Evolutionary conservation across 1,284 basidiomycete species (phyloP).

Genomic region (Boletellus sp.): DNA sequence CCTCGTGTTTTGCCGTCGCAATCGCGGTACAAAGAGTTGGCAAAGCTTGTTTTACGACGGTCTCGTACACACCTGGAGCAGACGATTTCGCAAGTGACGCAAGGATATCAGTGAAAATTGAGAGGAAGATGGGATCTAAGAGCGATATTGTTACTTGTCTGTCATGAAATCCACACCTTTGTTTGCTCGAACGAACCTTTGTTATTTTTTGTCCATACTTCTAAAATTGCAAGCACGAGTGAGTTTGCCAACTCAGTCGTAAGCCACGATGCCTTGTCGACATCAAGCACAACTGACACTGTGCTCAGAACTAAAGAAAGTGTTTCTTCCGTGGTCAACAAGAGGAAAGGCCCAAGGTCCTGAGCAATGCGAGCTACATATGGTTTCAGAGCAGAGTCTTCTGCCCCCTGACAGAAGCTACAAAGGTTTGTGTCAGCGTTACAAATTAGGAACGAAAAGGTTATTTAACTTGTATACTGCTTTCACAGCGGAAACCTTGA

Average conservation of each 20-base stretch:
- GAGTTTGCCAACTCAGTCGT: constrained; percentile 60
- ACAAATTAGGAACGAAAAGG: neutral
- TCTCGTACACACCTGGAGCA: constrained; percentile 59
- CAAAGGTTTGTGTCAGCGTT: constrained; percentile 7
- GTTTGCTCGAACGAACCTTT: constrained; percentile 50
- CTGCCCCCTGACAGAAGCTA: constrained; percentile 66
- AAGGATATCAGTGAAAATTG: constrained; percentile 82
- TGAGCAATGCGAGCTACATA: constrained; percentile 77
- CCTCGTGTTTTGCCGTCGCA: constrained; percentile 50
- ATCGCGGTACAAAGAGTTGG: constrained; percentile 72
- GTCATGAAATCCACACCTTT: neutral
- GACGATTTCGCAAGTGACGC: constrained; percentile 63
- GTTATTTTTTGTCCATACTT: constrained; percentile 82
- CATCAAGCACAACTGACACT: constrained; percentile 70
- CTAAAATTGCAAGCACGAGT: constrained; percentile 63
- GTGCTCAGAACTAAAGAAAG: constrained; percentile 90
- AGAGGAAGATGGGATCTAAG: constrained; percentile 85
- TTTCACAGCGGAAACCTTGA: constrained; percentile 92
- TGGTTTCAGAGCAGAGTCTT: constrained; percentile 54
- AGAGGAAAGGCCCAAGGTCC: constrained; percentile 81
- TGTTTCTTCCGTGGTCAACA: constrained; percentile 81
- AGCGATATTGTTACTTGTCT: constrained; percentile 4
- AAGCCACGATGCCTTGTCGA: constrained; percentile 72
- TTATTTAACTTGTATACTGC: constrained; percentile 79
- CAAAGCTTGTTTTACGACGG: constrained; percentile 69